Evolutionary conservation across 208 protist genomes (phyloP).

Genomic region (Leishmania tropica): DNA sequence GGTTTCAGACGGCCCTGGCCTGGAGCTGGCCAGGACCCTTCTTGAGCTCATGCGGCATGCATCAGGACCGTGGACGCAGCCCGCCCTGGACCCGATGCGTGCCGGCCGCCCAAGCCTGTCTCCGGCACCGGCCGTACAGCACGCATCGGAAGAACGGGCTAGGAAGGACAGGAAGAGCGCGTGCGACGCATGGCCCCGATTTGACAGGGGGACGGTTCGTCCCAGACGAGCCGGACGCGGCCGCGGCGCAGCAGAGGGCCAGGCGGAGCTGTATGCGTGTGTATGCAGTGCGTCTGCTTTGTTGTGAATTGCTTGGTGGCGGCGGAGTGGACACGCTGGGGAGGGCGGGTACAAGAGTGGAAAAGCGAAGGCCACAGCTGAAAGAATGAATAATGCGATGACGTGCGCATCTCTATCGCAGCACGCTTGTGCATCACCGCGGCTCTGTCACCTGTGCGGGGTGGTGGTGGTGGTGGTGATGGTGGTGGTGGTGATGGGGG

Average conservation of each 20-base stretch:
- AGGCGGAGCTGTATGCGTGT: background rate
- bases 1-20: background rate
- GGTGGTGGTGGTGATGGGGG: too few species aligned
- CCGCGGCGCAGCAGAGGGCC: background rate
- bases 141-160: background rate
- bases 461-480: too few species aligned
- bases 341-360: too few species aligned
- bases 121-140: background rate
- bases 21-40: background rate
- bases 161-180: background rate
- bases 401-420: too few species aligned
- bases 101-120: background rate
- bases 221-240: background rate
- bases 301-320: background rate
- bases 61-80: background rate
- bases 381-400: too few species aligned
- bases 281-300: background rate
- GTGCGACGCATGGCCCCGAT: background rate
- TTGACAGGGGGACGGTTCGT: background rate
- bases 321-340: background rate
- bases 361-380: background rate
- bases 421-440: background rate
- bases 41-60: background rate
- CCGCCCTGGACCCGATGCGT: background rate
- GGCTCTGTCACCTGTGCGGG: background rate